Conservation (phyloP, 768 basidiomycete genomes). For the Agrocybe praecox region DNA sequence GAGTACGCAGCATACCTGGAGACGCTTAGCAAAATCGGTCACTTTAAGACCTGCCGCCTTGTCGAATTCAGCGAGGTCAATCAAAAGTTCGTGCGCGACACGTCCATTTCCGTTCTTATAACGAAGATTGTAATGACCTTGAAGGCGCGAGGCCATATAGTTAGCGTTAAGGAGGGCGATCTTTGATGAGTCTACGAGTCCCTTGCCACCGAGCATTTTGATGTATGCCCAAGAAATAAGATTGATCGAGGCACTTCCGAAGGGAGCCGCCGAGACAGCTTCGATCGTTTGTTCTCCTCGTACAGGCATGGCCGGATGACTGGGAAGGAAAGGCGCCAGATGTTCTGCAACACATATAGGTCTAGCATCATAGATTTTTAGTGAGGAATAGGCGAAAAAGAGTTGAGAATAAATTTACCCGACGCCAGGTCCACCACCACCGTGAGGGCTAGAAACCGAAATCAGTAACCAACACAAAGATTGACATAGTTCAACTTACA, state of each 20-base stretch:
- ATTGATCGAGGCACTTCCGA: slow-evolving; percentile 92
- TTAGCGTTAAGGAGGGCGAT: slow-evolving; percentile 93
- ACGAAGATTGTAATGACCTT: slow-evolving; percentile 81
- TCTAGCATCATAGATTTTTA: slow-evolving; percentile 31
- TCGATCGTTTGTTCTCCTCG: slow-evolving; percentile 76
- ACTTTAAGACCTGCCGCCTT: slow-evolving; percentile 90
- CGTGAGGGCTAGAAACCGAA: slow-evolving; percentile 71
- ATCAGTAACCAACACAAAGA: slow-evolving; percentile 4
- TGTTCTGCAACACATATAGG: slow-evolving; percentile 96
- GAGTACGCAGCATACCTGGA: slow-evolving; percentile 59
- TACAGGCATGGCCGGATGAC: slow-evolving; percentile 73
- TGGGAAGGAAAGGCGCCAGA: slow-evolving; percentile 92
- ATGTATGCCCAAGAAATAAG: slow-evolving; percentile 99
- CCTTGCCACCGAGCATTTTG: slow-evolving; percentile 98
- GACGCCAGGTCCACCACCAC: slow-evolving; percentile 96
- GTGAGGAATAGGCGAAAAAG: neutral
- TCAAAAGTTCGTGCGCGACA: slow-evolving; percentile 94
- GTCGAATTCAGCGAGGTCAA: slow-evolving; percentile 95
- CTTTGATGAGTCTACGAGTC: slow-evolving; percentile 83
- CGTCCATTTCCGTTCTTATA: slow-evolving; percentile 91
- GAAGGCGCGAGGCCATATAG: slow-evolving; percentile 91
- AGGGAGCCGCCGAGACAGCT: slow-evolving; percentile 91
- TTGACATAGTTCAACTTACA: slow-evolving; percentile 48
- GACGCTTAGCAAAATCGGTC: slow-evolving; percentile 93
- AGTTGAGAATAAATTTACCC: slow-evolving; percentile 47